A percentile compares a stretch with the other conserved stretches of the same genome.
phyloP scores from a whole-genome alignment of 768 basidiomycete genomes.

The Trichaptum fuscoviolaceum region DNA sequence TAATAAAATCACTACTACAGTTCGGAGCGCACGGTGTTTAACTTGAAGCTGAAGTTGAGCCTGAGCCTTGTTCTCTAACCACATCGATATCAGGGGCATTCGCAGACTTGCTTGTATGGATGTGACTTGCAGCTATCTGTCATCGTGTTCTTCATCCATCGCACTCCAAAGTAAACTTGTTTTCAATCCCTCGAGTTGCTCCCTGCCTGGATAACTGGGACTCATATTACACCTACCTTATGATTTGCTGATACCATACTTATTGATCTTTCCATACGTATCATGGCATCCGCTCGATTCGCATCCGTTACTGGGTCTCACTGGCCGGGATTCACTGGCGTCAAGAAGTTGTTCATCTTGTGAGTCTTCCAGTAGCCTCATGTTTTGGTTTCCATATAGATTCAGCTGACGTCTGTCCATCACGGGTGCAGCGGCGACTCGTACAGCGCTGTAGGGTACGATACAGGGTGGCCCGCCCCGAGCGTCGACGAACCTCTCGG shows the following conservation, averaged over 20 bases:
- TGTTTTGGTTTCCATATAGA: neutral
- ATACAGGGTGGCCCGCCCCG: constrained; percentile 23
- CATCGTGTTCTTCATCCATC: too few relatives aligned
- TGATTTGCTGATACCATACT: neutral
- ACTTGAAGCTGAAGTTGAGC: too few relatives aligned
- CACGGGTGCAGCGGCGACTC: constrained; percentile 68
- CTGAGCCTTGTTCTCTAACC: too few relatives aligned
- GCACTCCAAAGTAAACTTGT: too few relatives aligned
- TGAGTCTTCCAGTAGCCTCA: constrained; percentile 23
- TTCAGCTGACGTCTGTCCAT: constrained; percentile 1
- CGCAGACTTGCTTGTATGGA: too few relatives aligned
- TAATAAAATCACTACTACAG: too few relatives aligned
- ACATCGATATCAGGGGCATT: too few relatives aligned
- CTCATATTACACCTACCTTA: neutral
- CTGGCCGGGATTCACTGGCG: constrained; percentile 40
- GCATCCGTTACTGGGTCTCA: constrained; percentile 9
- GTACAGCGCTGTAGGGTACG: constrained; percentile 35
- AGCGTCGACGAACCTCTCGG: constrained; percentile 41
- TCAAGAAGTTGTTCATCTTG: constrained; percentile 50
- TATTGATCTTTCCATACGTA: neutral
- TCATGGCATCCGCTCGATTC: neutral
- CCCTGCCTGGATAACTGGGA: too few relatives aligned
- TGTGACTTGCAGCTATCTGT: too few relatives aligned
- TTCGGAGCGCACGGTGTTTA: too few relatives aligned
- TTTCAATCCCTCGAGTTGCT: too few relatives aligned